Evolutionary conservation across 371 early-diverging fungal genomes (phyloP), one percentile per base, ranked within the genome.

Genomic region (Haplosporangium sp.): DNA sequence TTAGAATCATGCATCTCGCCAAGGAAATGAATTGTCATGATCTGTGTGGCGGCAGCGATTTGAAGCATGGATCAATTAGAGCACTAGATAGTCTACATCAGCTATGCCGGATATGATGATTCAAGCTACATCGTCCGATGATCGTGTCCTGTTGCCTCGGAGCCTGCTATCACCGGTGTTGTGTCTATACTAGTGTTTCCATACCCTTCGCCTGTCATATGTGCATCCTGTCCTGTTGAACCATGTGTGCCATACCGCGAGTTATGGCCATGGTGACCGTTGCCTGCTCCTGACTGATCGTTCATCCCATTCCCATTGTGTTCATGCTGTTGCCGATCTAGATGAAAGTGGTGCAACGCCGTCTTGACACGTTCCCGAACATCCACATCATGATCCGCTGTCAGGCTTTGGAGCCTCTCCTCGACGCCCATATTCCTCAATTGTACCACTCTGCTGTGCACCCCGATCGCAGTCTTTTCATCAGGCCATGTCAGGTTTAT

Each of bases 401-500:
- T 82, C 82, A 91, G 66, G 0, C 57, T 46, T 52, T 84, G 77
- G 18, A 95, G 74, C 54, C 82, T 82, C 6, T 90, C 82, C 58
- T 91, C 90, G 20, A 92, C 83, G 6, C 93, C 93, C 42, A 91
- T 67, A 6, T 73, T 82, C 41, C 85, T 72, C 52, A 92, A 65
- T 3, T 67, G 47, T 10, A 45, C 57, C 6, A 87, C 71, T 40
- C 91, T 81, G 2, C 83, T 83, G 23, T 66, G 67, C 2, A 83
- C 65, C 12, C 80, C 82, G 42, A 52, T n/a, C 16, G 21, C 21
- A 14, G 45, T 73, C 9, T 82, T 81, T 21, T 93, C 93, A 13
- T 94, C 93, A 0, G 82, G 73, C 92, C 94, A 94, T 6, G 93
- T 93, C 75, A 94, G 84, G 73, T 96, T 96, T 54, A 94, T 93